Evolutionary conservation across 2,329 filamentous ascomycete genomes (phyloP).

Genomic region (Knoxdaviesia capensis): DNA sequence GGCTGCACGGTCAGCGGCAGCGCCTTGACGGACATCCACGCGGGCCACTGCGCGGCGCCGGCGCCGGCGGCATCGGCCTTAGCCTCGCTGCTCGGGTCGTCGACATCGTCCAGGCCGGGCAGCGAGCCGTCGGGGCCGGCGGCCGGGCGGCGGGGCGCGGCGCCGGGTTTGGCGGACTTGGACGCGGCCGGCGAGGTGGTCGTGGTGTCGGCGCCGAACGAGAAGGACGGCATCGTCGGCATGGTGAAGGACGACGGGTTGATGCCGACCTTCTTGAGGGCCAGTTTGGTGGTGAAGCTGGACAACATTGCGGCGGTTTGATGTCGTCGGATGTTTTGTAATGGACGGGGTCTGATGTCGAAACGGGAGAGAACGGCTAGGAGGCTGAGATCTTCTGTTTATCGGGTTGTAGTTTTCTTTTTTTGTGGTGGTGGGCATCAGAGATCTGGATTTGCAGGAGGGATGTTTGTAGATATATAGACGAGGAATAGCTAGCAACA

Average conservation of each 20-base stretch:
- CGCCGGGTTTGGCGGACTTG: conserved; percentile 13
- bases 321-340: neutral
- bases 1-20: conserved; percentile 31
- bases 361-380: no score
- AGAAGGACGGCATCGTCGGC: conserved; percentile 7
- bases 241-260: conserved; percentile 22
- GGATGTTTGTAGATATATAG: no score
- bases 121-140: no score
- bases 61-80: conserved; percentile 11
- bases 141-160: neutral
- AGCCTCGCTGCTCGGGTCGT: conserved; percentile 3
- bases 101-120: conserved; percentile 1
- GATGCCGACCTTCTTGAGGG: conserved; percentile 34
- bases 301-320: conserved; percentile 25
- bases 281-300: conserved; percentile 34
- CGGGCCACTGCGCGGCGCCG: conserved; percentile 15
- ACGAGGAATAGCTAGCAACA: no score
- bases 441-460: no score
- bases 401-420: no score
- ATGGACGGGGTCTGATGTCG: neutral
- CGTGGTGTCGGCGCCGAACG: neutral
- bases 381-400: no score
- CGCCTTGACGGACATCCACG: conserved; percentile 28
- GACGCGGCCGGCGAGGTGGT: conserved; percentile 10
- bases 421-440: no score